Evolutionary conservation across 176 grass and related monocot genomes (phyloP).

Genomic region (Musa beccarii): DNA sequence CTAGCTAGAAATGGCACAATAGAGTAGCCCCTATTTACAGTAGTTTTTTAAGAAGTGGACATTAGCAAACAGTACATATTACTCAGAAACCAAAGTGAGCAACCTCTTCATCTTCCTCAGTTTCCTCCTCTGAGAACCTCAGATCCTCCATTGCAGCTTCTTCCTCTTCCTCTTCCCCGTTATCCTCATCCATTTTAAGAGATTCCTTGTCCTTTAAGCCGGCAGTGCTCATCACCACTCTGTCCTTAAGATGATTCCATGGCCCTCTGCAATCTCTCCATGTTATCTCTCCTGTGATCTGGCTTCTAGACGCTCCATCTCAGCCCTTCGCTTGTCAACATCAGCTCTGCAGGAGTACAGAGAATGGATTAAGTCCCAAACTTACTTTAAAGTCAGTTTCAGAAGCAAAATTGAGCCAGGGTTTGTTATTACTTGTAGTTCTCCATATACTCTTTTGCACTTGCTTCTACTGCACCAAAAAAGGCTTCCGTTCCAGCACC

Average conservation of each 20-base stretch:
- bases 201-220: constrained; percentile 63
- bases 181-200: constrained; percentile 40
- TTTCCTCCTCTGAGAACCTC: constrained; percentile 52
- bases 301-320: constrained; percentile 64
- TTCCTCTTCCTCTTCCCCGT: constrained; percentile 62
- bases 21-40: no score
- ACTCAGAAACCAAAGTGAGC: constrained; percentile 55
- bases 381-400: not conserved
- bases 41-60: no score
- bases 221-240: constrained; percentile 57
- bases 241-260: constrained; percentile 82
- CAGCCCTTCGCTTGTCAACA: constrained; percentile 81
- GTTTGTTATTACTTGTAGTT: constrained; percentile 52
- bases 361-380: not conserved
- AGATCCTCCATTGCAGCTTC: constrained; percentile 43
- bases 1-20: no score
- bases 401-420: not conserved
- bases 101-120: constrained; percentile 75
- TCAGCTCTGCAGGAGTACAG: constrained; percentile 43
- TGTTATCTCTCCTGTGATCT: constrained; percentile 58
- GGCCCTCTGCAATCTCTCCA: constrained; percentile 69
- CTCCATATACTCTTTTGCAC: constrained; percentile 82
- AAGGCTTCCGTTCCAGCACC: constrained; percentile 60
- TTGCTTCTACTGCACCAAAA: constrained; percentile 69
- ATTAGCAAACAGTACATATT: constrained; percentile 1